Percentiles rank a stretch among this genome's conserved stretches.
Evolutionary conservation across 129 eudicot species (phyloP).

Genomic region (Logfia minima): DNA sequence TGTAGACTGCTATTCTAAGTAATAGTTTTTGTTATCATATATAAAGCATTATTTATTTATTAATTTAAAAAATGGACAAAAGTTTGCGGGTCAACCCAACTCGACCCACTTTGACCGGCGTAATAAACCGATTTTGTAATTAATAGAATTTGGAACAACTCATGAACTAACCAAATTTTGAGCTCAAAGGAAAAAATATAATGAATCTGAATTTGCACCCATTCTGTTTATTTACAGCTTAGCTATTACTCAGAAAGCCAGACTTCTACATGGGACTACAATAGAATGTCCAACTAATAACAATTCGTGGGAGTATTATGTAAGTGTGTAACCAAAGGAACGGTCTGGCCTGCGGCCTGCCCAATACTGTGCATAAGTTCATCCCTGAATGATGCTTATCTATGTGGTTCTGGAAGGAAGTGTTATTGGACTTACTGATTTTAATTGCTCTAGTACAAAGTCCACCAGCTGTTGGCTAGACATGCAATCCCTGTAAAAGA

Average conservation of each 20-base stretch:
- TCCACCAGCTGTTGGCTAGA: slow-evolving; percentile 84
- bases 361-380: neutral
- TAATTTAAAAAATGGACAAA: neutral
- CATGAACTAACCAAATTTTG: neutral
- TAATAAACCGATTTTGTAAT: neutral
- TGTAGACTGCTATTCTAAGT: neutral
- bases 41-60: no score
- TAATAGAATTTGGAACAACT: neutral
- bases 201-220: neutral
- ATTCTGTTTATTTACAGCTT: neutral
- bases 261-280: neutral
- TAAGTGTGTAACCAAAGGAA: neutral
- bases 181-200: neutral
- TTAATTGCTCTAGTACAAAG: slow-evolving; percentile 59
- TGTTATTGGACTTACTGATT: slow-evolving; percentile 46
- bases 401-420: neutral
- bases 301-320: neutral
- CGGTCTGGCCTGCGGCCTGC: neutral
- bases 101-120: neutral
- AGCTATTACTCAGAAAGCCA: neutral
- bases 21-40: neutral
- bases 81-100: neutral
- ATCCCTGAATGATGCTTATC: neutral
- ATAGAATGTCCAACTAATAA: neutral
- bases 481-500: slow-evolving; percentile 81